Percentiles rank a stretch among this genome's conserved stretches.
phyloP scores from a whole-genome alignment of 495 filamentous ascomycete species.

The Acidiella bohemica region DNA sequence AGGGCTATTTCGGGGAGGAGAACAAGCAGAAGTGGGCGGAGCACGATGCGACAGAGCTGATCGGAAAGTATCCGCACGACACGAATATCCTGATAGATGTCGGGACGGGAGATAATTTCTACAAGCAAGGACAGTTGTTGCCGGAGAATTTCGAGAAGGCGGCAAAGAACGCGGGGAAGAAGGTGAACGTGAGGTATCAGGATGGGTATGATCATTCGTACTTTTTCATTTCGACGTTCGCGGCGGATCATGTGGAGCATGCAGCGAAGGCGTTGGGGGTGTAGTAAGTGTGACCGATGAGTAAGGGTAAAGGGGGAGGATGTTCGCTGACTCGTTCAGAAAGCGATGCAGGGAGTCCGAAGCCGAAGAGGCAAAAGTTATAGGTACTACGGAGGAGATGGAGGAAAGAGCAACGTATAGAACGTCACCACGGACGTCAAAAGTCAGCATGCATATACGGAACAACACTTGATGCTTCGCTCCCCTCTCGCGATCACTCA shows the following conservation, averaged over 20 bases:
- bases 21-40: conserved; percentile 62
- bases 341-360: conserved; percentile 1
- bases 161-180: conserved; percentile 55
- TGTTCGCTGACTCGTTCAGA: conserved; percentile 13
- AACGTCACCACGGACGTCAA: too few species aligned
- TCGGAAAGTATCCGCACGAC: conserved; percentile 58
- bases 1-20: conserved; percentile 70
- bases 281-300: conserved; percentile 29
- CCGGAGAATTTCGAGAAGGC: conserved; percentile 85
- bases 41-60: conserved; percentile 85
- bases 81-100: conserved; percentile 75
- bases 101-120: conserved; percentile 89
- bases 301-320: not conserved
- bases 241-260: conserved; percentile 79
- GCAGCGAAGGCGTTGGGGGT: conserved; percentile 68
- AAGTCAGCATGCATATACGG: too few species aligned
- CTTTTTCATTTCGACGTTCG: conserved; percentile 80
- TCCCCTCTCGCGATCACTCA: too few species aligned
- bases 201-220: conserved; percentile 93
- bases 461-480: too few species aligned
- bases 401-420: too few species aligned
- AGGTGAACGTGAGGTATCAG: conserved; percentile 68
- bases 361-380: conserved; percentile 7
- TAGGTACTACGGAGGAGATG: not conserved
- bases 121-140: conserved; percentile 80